These are phyloP conservation scores for Clarkia xantiana DNA, from an alignment of 345 rosid genomes.

Conservation along the genomic window DNA sequence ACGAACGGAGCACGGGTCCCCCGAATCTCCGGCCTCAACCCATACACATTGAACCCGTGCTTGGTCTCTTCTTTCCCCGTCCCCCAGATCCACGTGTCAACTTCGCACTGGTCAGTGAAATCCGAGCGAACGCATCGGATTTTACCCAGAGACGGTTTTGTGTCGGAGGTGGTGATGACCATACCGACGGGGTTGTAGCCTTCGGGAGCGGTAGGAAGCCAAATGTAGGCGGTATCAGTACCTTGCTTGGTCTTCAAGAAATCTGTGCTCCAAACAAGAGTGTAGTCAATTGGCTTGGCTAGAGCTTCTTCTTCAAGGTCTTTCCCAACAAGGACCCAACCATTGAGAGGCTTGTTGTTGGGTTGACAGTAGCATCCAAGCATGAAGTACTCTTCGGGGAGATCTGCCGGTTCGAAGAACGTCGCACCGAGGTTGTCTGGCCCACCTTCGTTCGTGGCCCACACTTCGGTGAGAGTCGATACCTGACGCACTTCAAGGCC, in stretches of 20 bases:
- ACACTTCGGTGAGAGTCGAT: slow-evolving; percentile 5
- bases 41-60: slow-evolving; percentile 26
- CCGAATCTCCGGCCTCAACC: slow-evolving; percentile 29
- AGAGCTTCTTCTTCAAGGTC: slow-evolving; percentile 21
- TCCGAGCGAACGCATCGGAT: slow-evolving; percentile 57
- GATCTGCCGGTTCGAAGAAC: slow-evolving; percentile 5
- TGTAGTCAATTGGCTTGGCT: slow-evolving; percentile 51
- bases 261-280: slow-evolving; percentile 65
- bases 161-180: slow-evolving; percentile 38
- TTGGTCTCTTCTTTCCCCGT: slow-evolving; percentile 9
- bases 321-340: slow-evolving; percentile 33
- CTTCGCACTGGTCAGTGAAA: slow-evolving; percentile 41
- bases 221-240: slow-evolving; percentile 33
- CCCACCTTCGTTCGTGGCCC: slow-evolving; percentile 10
- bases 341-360: slow-evolving; percentile 7
- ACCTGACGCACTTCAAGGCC: slow-evolving; percentile 6
- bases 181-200: slow-evolving; percentile 58
- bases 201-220: slow-evolving; percentile 61
- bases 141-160: slow-evolving; percentile 56
- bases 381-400: slow-evolving; percentile 7
- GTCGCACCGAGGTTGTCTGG: slow-evolving; percentile 5
- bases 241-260: slow-evolving; percentile 47
- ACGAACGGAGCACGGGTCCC: slow-evolving; percentile 43
- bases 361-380: slow-evolving; percentile 9
- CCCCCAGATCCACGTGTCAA: slow-evolving; percentile 49